Conservation (phyloP, 2,329 filamentous ascomycete genomes). For the Parastagonospora nodorum region DNA sequence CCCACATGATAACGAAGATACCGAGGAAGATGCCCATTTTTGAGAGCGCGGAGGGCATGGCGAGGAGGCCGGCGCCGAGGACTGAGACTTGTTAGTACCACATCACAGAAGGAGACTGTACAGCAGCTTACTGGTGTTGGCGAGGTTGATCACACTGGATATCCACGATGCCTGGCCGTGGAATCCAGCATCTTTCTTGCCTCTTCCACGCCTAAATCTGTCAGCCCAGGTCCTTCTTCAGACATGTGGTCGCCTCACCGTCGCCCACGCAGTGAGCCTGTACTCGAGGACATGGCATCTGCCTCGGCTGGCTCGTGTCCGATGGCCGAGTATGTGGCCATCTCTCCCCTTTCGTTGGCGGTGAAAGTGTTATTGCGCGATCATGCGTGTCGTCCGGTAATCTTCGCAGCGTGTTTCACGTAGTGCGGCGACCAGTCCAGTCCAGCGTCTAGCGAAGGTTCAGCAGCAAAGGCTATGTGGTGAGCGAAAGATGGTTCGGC, state of each 20-base stretch:
- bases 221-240: slow-evolving; percentile 21
- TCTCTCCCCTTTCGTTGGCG: slow-evolving; percentile 30
- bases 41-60: slow-evolving; percentile 93
- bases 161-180: slow-evolving; percentile 81
- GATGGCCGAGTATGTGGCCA: slow-evolving; percentile 56
- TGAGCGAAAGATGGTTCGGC: slow-evolving; percentile 6
- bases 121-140: slow-evolving; percentile 81
- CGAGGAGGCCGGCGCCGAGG: slow-evolving; percentile 89
- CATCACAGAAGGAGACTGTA: neutral
- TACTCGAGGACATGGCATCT: slow-evolving; percentile 49
- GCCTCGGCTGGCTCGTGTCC: slow-evolving; percentile 44
- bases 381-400: slow-evolving; percentile 23
- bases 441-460: neutral
- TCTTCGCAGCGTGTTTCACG: neutral
- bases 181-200: slow-evolving; percentile 71
- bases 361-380: slow-evolving; percentile 26
- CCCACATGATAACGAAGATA: slow-evolving; percentile 85
- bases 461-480: neutral
- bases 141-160: slow-evolving; percentile 91
- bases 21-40: slow-evolving; percentile 94
- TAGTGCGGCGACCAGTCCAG: neutral
- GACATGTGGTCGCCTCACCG: slow-evolving; percentile 25
- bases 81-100: slow-evolving; percentile 59
- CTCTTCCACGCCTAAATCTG: slow-evolving; percentile 58
- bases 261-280: slow-evolving; percentile 46